A percentile compares a stretch with the other conserved stretches of the same genome.
Evolutionary conservation across 768 basidiomycete genomes (phyloP).

Genomic region (Termitomyces sp.): DNA sequence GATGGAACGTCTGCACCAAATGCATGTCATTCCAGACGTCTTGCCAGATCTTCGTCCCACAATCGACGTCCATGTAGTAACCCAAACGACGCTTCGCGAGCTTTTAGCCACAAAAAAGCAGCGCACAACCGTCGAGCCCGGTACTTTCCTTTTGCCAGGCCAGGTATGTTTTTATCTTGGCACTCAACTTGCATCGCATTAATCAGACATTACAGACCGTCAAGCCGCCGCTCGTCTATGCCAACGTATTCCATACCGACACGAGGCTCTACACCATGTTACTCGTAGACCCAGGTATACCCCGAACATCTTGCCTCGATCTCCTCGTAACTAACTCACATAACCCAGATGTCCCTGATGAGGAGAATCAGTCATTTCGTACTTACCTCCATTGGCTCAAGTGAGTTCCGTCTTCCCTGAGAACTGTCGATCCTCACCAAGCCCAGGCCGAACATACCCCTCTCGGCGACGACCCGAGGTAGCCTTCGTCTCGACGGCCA

Average conservation of each 20-base stretch:
- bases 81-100: constrained; percentile 24
- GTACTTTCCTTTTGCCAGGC: constrained; percentile 57
- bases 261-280: constrained; percentile 81
- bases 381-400: constrained; percentile 84
- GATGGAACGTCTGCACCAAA: constrained; percentile 93
- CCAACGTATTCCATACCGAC: constrained; percentile 79
- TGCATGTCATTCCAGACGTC: constrained; percentile 88
- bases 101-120: constrained; percentile 27
- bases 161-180: constrained; percentile 42
- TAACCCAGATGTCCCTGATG: constrained; percentile 73
- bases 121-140: constrained; percentile 57
- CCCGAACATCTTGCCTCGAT: not conserved
- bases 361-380: constrained; percentile 54
- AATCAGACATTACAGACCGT: constrained; percentile 43
- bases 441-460: constrained; percentile 72
- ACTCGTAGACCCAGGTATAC: constrained; percentile 78
- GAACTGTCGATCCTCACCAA: constrained; percentile 9
- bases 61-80: constrained; percentile 66
- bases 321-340: constrained; percentile 4
- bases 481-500: constrained; percentile 45
- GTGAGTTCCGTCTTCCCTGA: constrained; percentile 35
- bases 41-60: constrained; percentile 66
- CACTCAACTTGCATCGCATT: not conserved
- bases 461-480: constrained; percentile 50
- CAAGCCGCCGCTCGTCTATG: constrained; percentile 56